A percentile compares a stretch with the other conserved stretches of the same genome.
These are phyloP conservation scores for Nakazawaea anatomiae DNA, from an alignment of 805 yeast species.

Conservation along the genomic window DNA sequence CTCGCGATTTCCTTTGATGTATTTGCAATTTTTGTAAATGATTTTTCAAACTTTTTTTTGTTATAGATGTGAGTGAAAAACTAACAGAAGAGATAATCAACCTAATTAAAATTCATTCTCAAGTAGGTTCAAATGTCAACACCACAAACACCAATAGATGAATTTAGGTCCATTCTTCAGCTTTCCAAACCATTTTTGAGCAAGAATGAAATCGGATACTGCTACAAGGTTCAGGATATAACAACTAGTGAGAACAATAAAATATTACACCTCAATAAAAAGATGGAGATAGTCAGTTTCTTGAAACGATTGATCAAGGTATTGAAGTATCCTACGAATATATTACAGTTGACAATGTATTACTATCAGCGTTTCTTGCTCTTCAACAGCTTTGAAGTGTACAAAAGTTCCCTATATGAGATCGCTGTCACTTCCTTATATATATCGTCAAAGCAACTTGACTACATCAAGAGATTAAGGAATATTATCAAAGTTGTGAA, in stretches of 20 bases:
- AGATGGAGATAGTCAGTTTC: conserved; percentile 42
- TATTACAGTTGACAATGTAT: conserved; percentile 64
- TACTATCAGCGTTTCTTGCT: conserved; percentile 68
- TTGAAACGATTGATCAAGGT: conserved; percentile 45
- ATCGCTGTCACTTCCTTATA: conserved; percentile 67
- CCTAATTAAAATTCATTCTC: neutral
- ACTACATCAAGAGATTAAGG: conserved; percentile 69
- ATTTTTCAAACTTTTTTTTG: neutral
- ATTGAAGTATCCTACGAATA: conserved; percentile 63
- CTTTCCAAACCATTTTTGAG: conserved; percentile 29
- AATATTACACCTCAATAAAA: conserved; percentile 17
- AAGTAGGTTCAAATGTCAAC: neutral
- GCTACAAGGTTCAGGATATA: conserved; percentile 13
- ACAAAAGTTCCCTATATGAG: conserved; percentile 39
- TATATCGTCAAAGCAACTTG: conserved; percentile 74
- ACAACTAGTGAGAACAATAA: conserved; percentile 15
- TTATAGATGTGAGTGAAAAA: neutral
- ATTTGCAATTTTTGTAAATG: too few relatives aligned
- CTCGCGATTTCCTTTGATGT: too few relatives aligned
- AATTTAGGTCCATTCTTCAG: conserved; percentile 15
- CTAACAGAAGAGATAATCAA: neutral
- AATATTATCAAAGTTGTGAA: conserved; percentile 52
- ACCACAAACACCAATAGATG: neutral
- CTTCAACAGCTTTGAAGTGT: conserved; percentile 53
- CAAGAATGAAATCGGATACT: conserved; percentile 20